Base-by-base conservation (phyloP, 202 grass and related monocot genomes). In the Zoysia matrella region DNA sequence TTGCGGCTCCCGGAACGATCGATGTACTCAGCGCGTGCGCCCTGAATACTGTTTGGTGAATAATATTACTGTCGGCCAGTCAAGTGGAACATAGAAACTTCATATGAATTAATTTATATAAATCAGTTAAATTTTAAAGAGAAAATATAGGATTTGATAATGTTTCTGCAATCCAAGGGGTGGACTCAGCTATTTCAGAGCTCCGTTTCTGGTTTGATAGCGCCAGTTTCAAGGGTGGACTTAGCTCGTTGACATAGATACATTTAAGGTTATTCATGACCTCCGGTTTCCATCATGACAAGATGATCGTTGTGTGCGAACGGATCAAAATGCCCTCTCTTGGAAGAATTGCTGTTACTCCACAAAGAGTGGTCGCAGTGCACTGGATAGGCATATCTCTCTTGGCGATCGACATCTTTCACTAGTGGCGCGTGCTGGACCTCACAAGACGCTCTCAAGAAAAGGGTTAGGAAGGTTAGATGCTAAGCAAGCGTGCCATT, bases 401-500 rank as follows among this genome's bases (percentile, higher is more conserved):
- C 67, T 44, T 67, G 68, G 10, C 15, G 82, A 77, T 73, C 6
- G 76, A 65, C 50, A 67, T 61, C 43, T 63, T 58, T 67, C 70
- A 77, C 77, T 52, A 77, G 60, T 73, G 67, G 67, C 60, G 52
- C 41, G 45, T 61, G 66, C 78, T 82, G 83, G 68, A 63, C 83
- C 78, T 86, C 69, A 78, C 72, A 73, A 48, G 72, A 77, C 72
- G 11, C 54, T 47, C 58, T 62, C 52, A 69, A 61, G n/a, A 73
- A 90, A 22, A 22, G 22, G 22, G 22, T 22, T 22, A 22, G 22
- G 22, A 22, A 22, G 22, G 22, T 22, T 22, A 90, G 75, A 76
- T 86, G 71, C 45, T 80, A 90, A 90, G 75, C 84, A 90, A 86
- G 80, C 80, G 52, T 51, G 79, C 69, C 0, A 90, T 76, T 86